Evolutionary conservation across 2,329 filamentous ascomycete genomes (phyloP), one percentile per base, ranked within the genome.

Genomic region (Xylariaceae sp.): DNA sequence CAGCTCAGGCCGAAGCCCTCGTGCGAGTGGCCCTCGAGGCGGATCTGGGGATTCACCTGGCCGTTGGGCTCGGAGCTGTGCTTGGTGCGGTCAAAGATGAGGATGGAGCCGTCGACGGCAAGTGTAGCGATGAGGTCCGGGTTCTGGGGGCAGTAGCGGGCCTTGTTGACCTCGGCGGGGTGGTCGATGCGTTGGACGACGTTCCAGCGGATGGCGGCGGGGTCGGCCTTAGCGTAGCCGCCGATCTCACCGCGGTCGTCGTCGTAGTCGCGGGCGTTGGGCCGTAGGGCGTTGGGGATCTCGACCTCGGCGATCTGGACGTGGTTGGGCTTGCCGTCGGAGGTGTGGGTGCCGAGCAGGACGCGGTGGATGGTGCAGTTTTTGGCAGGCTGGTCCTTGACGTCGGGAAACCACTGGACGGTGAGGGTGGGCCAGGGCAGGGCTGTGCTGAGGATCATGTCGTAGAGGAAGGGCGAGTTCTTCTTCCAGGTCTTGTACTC

Each of bases 401-500:
- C 88, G 71, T 99, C 94, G 18, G 95, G 94, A 63, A 99, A 88
- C 95, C 95, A 99, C 76, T 99, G 94, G 2, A 92, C 92, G 22
- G 94, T 97, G 57, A 99, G 82, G 3, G 94, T 97, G 13, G 94
- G 94, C 94, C 94, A 99, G 68, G 96, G 92, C 52, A 99, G 78
- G 39, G 95, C 95, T 59, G 90, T 96, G 65, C 91, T 66, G 58
- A 97, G 80, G 60, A 99, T 94, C 84, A 97, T 90, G 71, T 99
- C 94, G 72, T 99, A 99, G 63, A 99, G 87, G 68, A 97, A 97
- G 3, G 94, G 92, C 60, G 89, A 90, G 74, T 99, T 99, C 79
- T 99, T 99, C 81, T 99, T 99, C 94, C 94, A 99, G 60, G 93
- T 97, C 73, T 99, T 99, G 82, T 99, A 99, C 71, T 99, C 94